Conservation (phyloP, 2,329 filamentous ascomycete genomes). For the Shiraia sp. region DNA sequence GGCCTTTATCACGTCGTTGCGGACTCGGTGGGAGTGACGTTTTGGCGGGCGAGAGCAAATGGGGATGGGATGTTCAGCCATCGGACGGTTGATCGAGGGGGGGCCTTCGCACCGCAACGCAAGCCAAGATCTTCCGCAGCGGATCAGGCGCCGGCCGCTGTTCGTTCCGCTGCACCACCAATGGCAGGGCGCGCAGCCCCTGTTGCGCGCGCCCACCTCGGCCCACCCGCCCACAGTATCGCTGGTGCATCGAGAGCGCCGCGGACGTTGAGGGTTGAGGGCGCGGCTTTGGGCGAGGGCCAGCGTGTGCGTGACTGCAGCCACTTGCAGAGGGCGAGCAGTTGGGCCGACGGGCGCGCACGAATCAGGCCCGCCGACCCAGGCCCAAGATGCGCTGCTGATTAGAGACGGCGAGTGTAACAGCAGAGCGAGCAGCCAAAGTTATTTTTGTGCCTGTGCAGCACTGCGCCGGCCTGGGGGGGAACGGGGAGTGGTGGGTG, state of each 20-base stretch:
- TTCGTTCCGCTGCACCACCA: constrained; percentile 13
- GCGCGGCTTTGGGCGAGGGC: constrained; percentile 7
- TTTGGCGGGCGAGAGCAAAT: too few species aligned
- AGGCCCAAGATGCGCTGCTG: constrained; percentile 8
- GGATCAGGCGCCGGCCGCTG: constrained; percentile 31
- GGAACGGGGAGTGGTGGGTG: too few species aligned
- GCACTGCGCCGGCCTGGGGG: too few species aligned
- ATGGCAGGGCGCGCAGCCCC: constrained; percentile 15
- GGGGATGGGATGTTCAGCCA: constrained; percentile 15
- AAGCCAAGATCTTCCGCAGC: constrained; percentile 24
- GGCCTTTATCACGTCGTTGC: constrained; percentile 17
- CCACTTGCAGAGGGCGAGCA: constrained; percentile 13
- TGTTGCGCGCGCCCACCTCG: too few species aligned
- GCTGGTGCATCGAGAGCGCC: constrained; percentile 11
- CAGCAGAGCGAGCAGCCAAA: constrained; percentile 9
- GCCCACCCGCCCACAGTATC: too few species aligned
- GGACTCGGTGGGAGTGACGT: constrained; percentile 21
- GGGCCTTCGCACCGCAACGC: constrained; percentile 13
- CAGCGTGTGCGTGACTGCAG: constrained; percentile 12
- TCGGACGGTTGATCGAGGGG: constrained; percentile 11
- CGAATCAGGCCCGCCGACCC: constrained; percentile 10
- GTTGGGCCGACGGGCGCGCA: constrained; percentile 3
- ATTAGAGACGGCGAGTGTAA: constrained; percentile 26
- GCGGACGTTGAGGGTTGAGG: constrained; percentile 10
- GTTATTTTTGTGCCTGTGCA: constrained; percentile 34